phyloP scores from a whole-genome alignment of 768 basidiomycete species.

The Mycena filopes region DNA sequence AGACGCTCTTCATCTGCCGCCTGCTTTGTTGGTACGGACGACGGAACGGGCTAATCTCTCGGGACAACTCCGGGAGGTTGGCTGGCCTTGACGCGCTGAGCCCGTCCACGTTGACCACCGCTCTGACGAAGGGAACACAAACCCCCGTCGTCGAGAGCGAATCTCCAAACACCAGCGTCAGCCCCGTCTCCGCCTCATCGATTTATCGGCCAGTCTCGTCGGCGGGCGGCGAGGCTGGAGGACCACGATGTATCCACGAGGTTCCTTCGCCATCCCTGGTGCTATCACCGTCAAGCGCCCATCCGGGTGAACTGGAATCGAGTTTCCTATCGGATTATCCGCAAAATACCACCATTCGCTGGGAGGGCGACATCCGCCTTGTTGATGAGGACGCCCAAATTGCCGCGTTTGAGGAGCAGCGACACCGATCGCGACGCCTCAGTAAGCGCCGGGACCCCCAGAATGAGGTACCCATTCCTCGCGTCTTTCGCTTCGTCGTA shows the following conservation, averaged over 20 bases:
- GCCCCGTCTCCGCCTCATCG: slow-evolving; percentile 21
- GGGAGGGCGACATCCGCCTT: slow-evolving; percentile 62
- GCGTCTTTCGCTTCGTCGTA: no score
- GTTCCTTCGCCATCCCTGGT: slow-evolving; percentile 51
- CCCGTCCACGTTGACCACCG: slow-evolving; percentile 49
- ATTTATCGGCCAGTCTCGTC: neutral
- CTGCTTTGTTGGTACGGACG: slow-evolving; percentile 77
- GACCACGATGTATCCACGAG: slow-evolving; percentile 64
- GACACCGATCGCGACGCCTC: neutral
- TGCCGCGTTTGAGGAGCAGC: slow-evolving; percentile 52
- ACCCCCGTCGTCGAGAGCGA: slow-evolving; percentile 18
- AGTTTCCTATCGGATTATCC: slow-evolving; percentile 5
- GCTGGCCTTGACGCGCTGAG: neutral
- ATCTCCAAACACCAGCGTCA: slow-evolving; percentile 43
- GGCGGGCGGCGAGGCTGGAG: slow-evolving; percentile 30
- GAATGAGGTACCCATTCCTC: no score
- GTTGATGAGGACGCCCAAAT: slow-evolving; percentile 66
- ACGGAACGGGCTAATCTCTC: slow-evolving; percentile 48
- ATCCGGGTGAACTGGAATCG: slow-evolving; percentile 7
- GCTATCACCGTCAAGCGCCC: slow-evolving; percentile 34
- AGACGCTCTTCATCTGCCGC: slow-evolving; percentile 72
- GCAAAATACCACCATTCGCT: slow-evolving; percentile 50
- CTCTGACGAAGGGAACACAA: slow-evolving; percentile 39
- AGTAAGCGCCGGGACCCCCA: no score
- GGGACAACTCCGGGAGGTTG: neutral